These are phyloP conservation scores for Plasmodium fragile DNA, from an alignment of 169 alveolate species.

Conservation along the genomic window DNA sequence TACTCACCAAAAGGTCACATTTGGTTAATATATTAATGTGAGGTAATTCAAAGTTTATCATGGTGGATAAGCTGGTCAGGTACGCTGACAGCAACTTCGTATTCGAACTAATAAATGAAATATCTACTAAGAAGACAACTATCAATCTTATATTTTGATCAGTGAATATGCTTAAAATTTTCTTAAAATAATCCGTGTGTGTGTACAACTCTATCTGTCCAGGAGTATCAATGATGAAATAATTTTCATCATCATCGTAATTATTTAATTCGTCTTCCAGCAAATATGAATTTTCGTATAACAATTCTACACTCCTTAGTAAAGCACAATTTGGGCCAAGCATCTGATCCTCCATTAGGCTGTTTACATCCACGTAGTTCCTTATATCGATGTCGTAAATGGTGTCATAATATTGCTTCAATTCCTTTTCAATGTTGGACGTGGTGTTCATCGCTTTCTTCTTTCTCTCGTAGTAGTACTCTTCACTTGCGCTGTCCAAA, in stretches of 20 bases:
- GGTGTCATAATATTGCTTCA: conserved; percentile 80
- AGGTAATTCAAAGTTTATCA: conserved; percentile 96
- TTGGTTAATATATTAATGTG: conserved; percentile 96
- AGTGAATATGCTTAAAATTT: conserved; percentile 88
- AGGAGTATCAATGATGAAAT: conserved; percentile 97
- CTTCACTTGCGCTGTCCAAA: conserved; percentile 98
- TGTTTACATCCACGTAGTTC: conserved; percentile 94
- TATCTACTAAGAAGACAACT: conserved; percentile 95
- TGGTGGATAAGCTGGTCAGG: conserved; percentile 94
- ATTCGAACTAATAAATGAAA: conserved; percentile 94
- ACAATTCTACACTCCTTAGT: conserved; percentile 95
- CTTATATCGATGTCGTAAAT: conserved; percentile 94
- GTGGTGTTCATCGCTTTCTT: conserved; percentile 79
- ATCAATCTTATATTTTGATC: conserved; percentile 93
- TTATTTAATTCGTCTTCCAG: conserved; percentile 94
- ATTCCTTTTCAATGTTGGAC: conserved; percentile 88
- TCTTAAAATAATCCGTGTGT: conserved; percentile 95
- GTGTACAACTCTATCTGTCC: conserved; percentile 98
- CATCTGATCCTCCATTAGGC: conserved; percentile 93
- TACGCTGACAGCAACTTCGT: conserved; percentile 95
- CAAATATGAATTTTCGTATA: conserved; percentile 94
- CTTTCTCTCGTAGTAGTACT: conserved; percentile 79
- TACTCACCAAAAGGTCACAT: conserved; percentile 91
- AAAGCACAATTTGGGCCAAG: conserved; percentile 98
- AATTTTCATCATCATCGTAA: conserved; percentile 94